Conservation (phyloP, 2,329 filamentous ascomycete species). For the Fusarium napiforme region DNA sequence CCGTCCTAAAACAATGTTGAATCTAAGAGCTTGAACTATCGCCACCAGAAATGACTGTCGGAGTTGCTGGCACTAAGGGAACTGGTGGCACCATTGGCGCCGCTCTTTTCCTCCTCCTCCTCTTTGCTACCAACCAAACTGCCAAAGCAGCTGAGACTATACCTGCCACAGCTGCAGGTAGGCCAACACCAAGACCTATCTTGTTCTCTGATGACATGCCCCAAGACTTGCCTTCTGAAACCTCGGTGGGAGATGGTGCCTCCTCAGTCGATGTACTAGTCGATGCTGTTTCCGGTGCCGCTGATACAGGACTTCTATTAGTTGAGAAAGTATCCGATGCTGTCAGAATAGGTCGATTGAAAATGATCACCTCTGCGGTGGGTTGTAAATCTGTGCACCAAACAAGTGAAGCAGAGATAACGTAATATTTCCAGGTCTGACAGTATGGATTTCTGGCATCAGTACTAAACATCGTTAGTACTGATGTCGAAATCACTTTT, state of each 20-base stretch:
- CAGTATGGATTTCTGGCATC: not conserved
- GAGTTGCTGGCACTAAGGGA: not conserved
- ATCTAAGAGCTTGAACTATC: not conserved
- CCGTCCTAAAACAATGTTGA: fast-evolving
- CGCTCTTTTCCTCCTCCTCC: not conserved
- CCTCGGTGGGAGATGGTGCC: not conserved
- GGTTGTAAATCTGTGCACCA: not conserved
- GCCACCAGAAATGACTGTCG: not conserved
- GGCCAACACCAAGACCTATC: not conserved
- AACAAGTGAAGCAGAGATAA: not conserved
- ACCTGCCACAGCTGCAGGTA: not conserved
- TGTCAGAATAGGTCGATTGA: no score
- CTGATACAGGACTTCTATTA: not conserved
- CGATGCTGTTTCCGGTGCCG: not conserved
- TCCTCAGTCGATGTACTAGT: not conserved
- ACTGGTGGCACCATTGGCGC: fast-evolving
- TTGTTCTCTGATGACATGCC: not conserved
- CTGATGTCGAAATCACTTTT: no score
- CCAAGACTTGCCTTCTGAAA: not conserved
- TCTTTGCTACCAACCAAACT: not conserved
- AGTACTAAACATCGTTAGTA: not conserved
- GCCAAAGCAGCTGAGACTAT: not conserved
- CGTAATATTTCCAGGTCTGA: not conserved
- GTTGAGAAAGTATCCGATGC: not conserved
- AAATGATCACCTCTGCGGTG: not conserved